These are phyloP conservation scores for Chlorella sp. DNA, from an alignment of 139 green algal species.

Conservation along the genomic window DNA sequence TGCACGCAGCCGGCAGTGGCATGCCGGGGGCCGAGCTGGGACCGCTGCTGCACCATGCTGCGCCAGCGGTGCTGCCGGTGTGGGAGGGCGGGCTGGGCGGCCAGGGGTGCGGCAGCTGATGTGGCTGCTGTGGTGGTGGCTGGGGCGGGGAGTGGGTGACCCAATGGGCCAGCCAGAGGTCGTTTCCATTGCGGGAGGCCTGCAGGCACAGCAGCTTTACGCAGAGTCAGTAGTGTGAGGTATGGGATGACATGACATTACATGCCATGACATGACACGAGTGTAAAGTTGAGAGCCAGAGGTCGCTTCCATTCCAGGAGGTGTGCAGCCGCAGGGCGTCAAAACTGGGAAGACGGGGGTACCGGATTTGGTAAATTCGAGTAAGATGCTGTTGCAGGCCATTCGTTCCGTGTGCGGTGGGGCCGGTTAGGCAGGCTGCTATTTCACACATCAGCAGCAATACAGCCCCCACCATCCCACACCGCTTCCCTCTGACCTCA, in stretches of 20 bases:
- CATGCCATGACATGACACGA: neutral
- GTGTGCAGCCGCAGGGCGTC: conserved; percentile 49
- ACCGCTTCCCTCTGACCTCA: no score
- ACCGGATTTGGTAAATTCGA: no score
- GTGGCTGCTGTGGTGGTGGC: neutral
- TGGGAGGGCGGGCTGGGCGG: neutral
- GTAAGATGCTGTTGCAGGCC: no score
- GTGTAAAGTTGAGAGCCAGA: conserved; percentile 82
- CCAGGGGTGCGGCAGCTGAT: neutral
- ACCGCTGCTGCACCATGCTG: neutral
- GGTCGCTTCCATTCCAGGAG: conserved; percentile 73
- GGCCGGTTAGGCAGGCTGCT: neutral
- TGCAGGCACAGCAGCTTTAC: conserved; percentile 36
- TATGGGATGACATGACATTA: no score
- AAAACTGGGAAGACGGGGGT: no score
- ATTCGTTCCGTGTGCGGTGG: no score
- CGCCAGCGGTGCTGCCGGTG: neutral
- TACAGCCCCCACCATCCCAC: no score
- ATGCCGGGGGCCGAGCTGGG: neutral
- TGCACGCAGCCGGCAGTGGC: neutral
- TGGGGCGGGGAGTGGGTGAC: conserved; percentile 37
- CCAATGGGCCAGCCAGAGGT: conserved; percentile 84
- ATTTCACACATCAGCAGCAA: no score
- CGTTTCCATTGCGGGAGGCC: conserved; percentile 72
- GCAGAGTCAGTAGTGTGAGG: no score